A percentile compares a stretch with the other conserved stretches of the same genome.
Evolutionary conservation across 768 basidiomycete genomes (phyloP).

Genomic region (Termitomyces sp.): DNA sequence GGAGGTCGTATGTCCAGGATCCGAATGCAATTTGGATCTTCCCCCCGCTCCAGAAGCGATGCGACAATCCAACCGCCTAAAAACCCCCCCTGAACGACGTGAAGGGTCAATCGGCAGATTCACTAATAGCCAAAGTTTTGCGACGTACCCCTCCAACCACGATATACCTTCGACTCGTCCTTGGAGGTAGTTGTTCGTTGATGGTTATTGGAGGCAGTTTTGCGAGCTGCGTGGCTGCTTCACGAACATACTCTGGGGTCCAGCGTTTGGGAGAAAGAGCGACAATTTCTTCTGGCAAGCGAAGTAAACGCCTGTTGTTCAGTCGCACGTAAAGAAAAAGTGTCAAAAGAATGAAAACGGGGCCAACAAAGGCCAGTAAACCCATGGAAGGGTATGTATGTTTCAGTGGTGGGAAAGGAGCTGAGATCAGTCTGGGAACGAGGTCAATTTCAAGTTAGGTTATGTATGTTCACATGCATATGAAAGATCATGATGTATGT

Average conservation of each 20-base stretch:
- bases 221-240: conserved; percentile 33
- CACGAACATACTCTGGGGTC: conserved; percentile 37
- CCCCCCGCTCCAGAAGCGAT: conserved; percentile 66
- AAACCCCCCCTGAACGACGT: conserved; percentile 59
- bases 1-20: conserved; percentile 67
- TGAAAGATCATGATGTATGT: no score
- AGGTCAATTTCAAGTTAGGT: no score
- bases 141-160: conserved; percentile 61
- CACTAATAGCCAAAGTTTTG: not conserved
- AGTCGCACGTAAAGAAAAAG: conserved; percentile 28
- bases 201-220: conserved; percentile 30
- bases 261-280: conserved; percentile 51
- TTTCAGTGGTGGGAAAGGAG: no score
- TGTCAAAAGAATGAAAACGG: conserved; percentile 3
- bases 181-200: conserved; percentile 52
- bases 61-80: conserved; percentile 77
- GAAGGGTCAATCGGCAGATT: not conserved
- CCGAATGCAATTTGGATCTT: conserved; percentile 61
- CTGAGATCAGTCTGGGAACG: no score
- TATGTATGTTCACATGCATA: no score
- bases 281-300: conserved; percentile 43
- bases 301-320: conserved; percentile 56
- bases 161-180: conserved; percentile 73
- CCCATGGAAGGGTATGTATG: conserved; percentile 2
- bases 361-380: not conserved